phyloP scores from a whole-genome alignment of 2,329 filamentous ascomycete genomes.

The Camillea tinctor region DNA sequence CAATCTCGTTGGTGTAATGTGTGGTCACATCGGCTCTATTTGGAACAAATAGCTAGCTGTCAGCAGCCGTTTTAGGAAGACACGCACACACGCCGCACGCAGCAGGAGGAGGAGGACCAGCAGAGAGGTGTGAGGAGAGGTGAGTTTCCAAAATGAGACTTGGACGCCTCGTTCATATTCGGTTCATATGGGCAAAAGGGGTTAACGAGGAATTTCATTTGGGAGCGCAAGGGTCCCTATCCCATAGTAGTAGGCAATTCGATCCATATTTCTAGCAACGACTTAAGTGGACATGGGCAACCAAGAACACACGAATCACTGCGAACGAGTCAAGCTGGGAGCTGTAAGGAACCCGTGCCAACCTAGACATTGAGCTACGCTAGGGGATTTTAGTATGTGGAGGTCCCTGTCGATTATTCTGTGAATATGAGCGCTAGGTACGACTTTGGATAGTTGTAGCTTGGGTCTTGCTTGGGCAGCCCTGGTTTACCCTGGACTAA shows the following conservation, averaged over 20 bases:
- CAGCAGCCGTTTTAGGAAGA: background rate
- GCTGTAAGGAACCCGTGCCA: constrained; percentile 30
- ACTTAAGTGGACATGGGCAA: constrained; percentile 14
- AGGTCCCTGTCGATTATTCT: constrained; percentile 7
- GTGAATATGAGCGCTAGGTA: too few species aligned
- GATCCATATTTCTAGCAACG: constrained; percentile 19
- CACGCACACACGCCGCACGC: background rate
- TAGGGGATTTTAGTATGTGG: constrained; percentile 18
- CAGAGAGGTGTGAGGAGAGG: background rate
- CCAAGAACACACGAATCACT: constrained; percentile 19
- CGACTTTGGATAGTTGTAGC: background rate
- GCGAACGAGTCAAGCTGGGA: constrained; percentile 9
- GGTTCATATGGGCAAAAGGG: background rate
- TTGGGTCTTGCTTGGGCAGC: background rate
- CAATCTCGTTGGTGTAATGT: background rate
- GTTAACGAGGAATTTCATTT: constrained; percentile 7
- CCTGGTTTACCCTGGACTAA: background rate
- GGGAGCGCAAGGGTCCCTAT: background rate
- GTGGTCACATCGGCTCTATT: background rate
- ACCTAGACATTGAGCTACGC: constrained; percentile 16
- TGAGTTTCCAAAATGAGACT: constrained; percentile 2
- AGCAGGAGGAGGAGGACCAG: too few species aligned
- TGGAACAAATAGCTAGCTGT: constrained; percentile 1
- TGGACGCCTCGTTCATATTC: constrained; percentile 4
- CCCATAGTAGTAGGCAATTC: constrained; percentile 6